Conservation (phyloP, 2,329 filamentous ascomycete genomes). For the Trichocomaceae sp. region DNA sequence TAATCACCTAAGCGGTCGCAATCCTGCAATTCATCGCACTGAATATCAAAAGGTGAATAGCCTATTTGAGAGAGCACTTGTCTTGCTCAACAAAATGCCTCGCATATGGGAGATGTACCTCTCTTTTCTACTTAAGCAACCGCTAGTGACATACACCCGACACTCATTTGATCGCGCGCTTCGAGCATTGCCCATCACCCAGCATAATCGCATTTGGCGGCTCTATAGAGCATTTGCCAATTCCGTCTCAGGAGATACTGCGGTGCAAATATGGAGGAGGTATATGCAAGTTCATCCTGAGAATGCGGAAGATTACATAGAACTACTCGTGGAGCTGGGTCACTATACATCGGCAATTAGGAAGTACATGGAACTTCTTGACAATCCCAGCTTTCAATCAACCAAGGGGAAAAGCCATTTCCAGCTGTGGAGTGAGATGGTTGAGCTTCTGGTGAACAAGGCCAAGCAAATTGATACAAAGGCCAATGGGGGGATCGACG, state of each 20-base stretch:
- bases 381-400: constrained; percentile 84
- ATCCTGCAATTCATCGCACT: constrained; percentile 67
- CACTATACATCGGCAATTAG: constrained; percentile 87
- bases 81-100: constrained; percentile 97
- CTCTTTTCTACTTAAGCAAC: constrained; percentile 80
- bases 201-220: constrained; percentile 93
- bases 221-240: constrained; percentile 87
- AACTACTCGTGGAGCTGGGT: constrained; percentile 71
- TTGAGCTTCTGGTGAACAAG: constrained; percentile 86
- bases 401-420: constrained; percentile 93
- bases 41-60: constrained; percentile 93
- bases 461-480: constrained; percentile 78
- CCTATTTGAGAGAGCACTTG: constrained; percentile 84
- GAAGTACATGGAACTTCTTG: constrained; percentile 84
- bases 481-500: constrained; percentile 75
- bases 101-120: constrained; percentile 98
- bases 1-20: constrained; percentile 73
- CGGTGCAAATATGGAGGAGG: constrained; percentile 85
- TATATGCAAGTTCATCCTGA: constrained; percentile 98
- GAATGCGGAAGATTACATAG: constrained; percentile 90
- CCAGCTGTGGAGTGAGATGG: constrained; percentile 96
- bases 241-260: constrained; percentile 81
- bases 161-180: constrained; percentile 88
- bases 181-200: constrained; percentile 83
- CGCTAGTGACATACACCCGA: constrained; percentile 79